Base-by-base conservation (phyloP, 2,329 filamentous ascomycete genomes). In the Chrysoporthe austroafricana region DNA sequence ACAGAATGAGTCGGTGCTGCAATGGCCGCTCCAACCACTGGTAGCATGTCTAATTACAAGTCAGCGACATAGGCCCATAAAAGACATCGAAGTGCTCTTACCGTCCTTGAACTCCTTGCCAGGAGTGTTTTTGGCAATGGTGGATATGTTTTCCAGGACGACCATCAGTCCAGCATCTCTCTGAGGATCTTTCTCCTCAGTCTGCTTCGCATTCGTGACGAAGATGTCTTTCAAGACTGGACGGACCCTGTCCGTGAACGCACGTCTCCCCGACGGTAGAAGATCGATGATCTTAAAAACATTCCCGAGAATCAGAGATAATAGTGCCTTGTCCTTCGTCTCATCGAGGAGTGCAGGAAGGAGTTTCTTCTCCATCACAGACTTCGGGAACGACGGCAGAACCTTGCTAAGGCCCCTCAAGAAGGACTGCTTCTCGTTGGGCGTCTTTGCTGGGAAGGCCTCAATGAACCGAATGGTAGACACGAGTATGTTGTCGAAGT, bases 391-490 rank as follows among this genome's bases (percentile, higher is more conserved):
- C 44, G 96, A 96, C 0, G 92, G 91, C 66, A 99, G 80, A 13
- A 99, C 94, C 64, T 93, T 91, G 72, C 91, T 90, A 11, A 99
- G 82, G 0, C 96, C 96, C 65, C 93, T 89, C 86, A 99, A 88
- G 77, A 99, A 99, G 67, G 94, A 90, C 7, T 91, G 86, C 77
- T 99, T 99, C 76, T 99, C 96, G 70, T 88, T 92, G 0, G 92
- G 86, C 1, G 94, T 97, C 81, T 99, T 99, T 44, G 93, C 92
- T 0, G 96, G 95, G 68, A 99, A 88, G 0, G 90, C 87, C 73
- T 99, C 96, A 36, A 99, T 83, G 75, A 99, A 99, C 14, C 96
- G 92, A 70, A 99, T 97, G 0, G 96, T 97, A 0, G 94, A 97
- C 32, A 99, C 93, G 4, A 99, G 84, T 58, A 98, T 92, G 74